phyloP scores from a whole-genome alignment of 1,284 basidiomycete genomes.

The Apiotrichum sp. region DNA sequence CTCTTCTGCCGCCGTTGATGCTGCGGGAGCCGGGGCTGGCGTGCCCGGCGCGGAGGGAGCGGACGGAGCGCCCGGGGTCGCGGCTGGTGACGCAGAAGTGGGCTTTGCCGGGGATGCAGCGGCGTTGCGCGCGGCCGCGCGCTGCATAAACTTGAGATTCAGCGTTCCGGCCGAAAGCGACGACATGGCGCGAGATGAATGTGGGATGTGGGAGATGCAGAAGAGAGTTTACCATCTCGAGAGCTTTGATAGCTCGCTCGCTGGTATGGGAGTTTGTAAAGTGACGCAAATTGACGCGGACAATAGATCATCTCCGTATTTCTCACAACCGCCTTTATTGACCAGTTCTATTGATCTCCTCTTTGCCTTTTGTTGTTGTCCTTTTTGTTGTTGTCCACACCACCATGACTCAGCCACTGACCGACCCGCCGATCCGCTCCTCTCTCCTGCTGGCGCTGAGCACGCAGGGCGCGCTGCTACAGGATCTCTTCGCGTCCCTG shows the following conservation, averaged over 20 bases:
- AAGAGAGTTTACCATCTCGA: not conserved
- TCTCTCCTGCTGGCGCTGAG: conserved; percentile 34
- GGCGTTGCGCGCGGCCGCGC: conserved; percentile 25
- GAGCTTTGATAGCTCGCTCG: not conserved
- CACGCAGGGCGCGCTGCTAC: conserved; percentile 32
- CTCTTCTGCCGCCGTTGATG: not conserved
- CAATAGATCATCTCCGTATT: not conserved
- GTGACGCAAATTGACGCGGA: not conserved
- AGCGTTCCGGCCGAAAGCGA: conserved; percentile 38
- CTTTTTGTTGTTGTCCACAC: too few species aligned
- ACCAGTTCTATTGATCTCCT: too few species aligned
- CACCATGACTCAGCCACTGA: conserved; percentile 3
- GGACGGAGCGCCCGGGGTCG: not conserved
- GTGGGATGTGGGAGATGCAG: not conserved
- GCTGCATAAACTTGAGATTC: conserved; percentile 46
- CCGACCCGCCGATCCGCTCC: conserved; percentile 22
- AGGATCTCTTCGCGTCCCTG: conserved; percentile 29
- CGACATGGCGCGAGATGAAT: not conserved
- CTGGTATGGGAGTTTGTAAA: not conserved
- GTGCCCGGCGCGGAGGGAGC: not conserved
- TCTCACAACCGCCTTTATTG: too few species aligned
- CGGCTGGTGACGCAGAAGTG: too few species aligned
- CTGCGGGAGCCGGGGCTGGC: not conserved
- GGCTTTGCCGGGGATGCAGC: not conserved
- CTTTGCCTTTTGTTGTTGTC: too few species aligned